Conservation (phyloP, 768 basidiomycete species). For the Xerocomus spinulosus region DNA sequence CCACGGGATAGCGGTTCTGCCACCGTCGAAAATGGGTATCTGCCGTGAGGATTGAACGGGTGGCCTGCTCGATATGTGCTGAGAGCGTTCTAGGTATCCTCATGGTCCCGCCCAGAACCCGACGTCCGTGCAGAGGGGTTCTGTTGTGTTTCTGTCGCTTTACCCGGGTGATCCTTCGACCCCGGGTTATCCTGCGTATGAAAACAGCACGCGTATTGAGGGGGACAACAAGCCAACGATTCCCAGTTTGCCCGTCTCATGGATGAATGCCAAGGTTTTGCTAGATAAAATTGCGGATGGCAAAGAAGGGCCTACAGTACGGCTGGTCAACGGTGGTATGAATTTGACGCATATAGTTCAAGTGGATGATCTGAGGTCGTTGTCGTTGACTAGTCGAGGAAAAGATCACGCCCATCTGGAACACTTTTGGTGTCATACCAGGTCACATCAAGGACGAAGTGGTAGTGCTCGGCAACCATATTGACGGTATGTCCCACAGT, state of each 20-base stretch:
- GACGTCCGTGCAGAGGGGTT: conserved; percentile 80
- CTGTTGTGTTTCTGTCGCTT: conserved; percentile 64
- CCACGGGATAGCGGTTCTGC: conserved; percentile 83
- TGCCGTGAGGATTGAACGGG: conserved; percentile 37
- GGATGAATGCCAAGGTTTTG: conserved; percentile 72
- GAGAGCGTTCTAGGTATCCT: conserved; percentile 37
- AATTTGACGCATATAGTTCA: background rate
- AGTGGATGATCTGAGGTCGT: background rate
- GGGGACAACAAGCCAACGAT: conserved; percentile 51
- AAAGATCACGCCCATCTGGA: conserved; percentile 88
- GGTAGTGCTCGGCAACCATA: conserved; percentile 82
- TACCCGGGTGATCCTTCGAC: conserved; percentile 84
- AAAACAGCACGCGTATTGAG: too few species aligned
- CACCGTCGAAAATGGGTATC: conserved; percentile 72
- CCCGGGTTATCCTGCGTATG: conserved; percentile 81
- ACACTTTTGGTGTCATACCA: conserved; percentile 79
- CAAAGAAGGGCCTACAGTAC: conserved; percentile 37
- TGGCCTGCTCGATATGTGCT: background rate
- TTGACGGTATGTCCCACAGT: conserved; percentile 60
- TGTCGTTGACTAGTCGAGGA: conserved; percentile 52
- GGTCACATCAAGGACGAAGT: conserved; percentile 83
- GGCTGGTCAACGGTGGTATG: conserved; percentile 53
- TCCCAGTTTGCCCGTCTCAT: conserved; percentile 88
- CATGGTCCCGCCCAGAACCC: conserved; percentile 86
- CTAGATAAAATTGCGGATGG: conserved; percentile 43